phyloP scores from a whole-genome alignment of 1,284 basidiomycete species.

The Trametes pubescens region DNA sequence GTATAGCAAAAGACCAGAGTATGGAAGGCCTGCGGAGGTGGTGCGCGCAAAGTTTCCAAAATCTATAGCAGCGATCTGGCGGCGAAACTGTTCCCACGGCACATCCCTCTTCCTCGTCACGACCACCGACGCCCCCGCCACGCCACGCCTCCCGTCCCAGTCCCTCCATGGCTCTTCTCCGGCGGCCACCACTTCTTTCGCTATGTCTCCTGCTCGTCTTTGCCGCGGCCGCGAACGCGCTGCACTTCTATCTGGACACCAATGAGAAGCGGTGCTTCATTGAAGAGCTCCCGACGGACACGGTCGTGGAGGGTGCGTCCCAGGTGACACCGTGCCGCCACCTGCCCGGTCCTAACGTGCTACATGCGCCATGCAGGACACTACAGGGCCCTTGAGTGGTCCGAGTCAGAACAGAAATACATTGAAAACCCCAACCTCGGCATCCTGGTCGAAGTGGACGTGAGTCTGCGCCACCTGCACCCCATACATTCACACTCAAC shows the following conservation, averaged over 20 bases:
- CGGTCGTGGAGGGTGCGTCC: conserved; percentile 89
- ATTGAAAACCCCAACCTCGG: conserved; percentile 81
- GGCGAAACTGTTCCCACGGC: conserved; percentile 34
- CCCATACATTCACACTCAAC: neutral
- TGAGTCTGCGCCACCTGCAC: conserved; percentile 47
- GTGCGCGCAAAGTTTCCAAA: conserved; percentile 21
- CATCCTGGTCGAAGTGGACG: conserved; percentile 91
- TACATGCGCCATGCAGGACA: conserved; percentile 64
- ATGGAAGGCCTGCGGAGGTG: conserved; percentile 7
- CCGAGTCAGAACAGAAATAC: conserved; percentile 77
- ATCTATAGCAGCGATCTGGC: conserved; percentile 29
- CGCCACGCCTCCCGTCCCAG: conserved; percentile 18
- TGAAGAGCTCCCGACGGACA: conserved; percentile 97
- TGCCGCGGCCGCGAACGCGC: conserved; percentile 59
- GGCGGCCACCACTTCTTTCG: conserved; percentile 44
- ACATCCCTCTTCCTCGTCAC: conserved; percentile 33
- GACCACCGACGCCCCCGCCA: conserved; percentile 36
- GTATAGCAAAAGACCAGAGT: neutral
- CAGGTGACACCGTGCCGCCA: conserved; percentile 12
- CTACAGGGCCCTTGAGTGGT: conserved; percentile 93
- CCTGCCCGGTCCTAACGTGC: neutral
- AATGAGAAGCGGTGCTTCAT: conserved; percentile 94
- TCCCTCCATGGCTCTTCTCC: conserved; percentile 37
- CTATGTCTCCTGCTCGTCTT: conserved; percentile 52
- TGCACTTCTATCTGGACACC: conserved; percentile 94